Base-by-base conservation (phyloP, 768 basidiomycete species). In the Phanerochaete sordida region DNA sequence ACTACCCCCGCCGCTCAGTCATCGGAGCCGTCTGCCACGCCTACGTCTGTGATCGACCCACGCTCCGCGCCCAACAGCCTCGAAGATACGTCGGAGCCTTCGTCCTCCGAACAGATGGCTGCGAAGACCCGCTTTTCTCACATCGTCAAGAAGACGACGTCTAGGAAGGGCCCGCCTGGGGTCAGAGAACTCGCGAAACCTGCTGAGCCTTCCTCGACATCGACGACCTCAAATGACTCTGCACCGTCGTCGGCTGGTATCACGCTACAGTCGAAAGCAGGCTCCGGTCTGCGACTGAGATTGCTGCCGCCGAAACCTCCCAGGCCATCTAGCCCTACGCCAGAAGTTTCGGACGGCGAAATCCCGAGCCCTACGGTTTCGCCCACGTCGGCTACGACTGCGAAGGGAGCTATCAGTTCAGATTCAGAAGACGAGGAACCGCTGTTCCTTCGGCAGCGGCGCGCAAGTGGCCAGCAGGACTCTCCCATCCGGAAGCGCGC, bases 81-180 rank as follows among this genome's bases (percentile, higher is more conserved):
- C n/a, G n/a, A n/a, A n/a, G n/a, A n/a, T n/a, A n/a, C n/a, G n/a
- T n/a, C n/a, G 5, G 19, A 24, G 44, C 7, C 44, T 5, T 24
- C 16, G 19, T 46, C 44, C 19, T 24, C 16, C 44, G n/a, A n/a
- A n/a, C n/a, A n/a, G n/a, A n/a, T n/a, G n/a, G n/a, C n/a, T n/a
- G n/a, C n/a, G n/a, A n/a, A n/a, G n/a, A n/a, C n/a, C n/a, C n/a
- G n/a, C 8, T 9, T 43, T 43, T 19, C 39, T 43, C 39, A 43
- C 19, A 16, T 43, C 19, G 23, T 48, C 24, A 48, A 48, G 27
- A 24, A 11, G 19, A 24, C 47, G 47, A 48, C 23, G 13, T 26
- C 23, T 9, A 33, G 51, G 45, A 64, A 56, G 39, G 64, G 64
- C 1, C 65, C 65, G n/a, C 65, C 65, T 5, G 65, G 65, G n/a